A percentile compares a stretch with the other conserved stretches of the same genome.
Conservation (phyloP, 148 eudicot genomes). For the Vaccinium vitisidaea region DNA sequence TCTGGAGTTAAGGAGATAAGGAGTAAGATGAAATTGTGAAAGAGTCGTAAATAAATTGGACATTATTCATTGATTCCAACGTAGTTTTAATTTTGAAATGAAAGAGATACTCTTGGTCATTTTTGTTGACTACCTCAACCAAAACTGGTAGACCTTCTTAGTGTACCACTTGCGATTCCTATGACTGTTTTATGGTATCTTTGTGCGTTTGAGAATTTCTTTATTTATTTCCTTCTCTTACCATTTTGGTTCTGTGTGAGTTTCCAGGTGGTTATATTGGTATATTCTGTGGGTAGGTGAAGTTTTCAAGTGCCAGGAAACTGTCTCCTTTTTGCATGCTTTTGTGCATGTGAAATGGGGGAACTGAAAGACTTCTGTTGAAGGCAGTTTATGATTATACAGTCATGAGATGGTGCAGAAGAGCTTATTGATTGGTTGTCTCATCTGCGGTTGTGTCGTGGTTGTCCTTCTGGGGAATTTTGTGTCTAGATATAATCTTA, state of each 20-base stretch:
- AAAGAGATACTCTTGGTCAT: background rate
- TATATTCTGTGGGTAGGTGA: background rate
- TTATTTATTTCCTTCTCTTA: background rate
- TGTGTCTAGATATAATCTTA: background rate
- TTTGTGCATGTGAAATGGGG: slow-evolving; percentile 1
- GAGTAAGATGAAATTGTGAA: background rate
- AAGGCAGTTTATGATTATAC: background rate
- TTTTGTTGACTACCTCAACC: background rate
- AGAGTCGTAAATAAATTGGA: background rate
- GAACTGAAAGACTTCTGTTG: background rate
- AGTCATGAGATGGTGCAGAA: background rate
- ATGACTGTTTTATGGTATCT: background rate
- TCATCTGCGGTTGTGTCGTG: slow-evolving; percentile 2
- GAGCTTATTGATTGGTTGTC: background rate
- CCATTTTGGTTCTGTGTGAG: background rate
- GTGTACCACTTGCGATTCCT: background rate
- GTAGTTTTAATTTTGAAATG: background rate
- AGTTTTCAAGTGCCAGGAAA: background rate
- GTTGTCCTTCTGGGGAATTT: background rate
- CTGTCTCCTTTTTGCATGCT: slow-evolving; percentile 10
- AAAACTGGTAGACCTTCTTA: background rate
- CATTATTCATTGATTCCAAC: background rate
- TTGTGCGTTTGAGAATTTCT: background rate
- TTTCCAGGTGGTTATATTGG: background rate
- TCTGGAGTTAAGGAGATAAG: background rate